Percentiles rank a stretch among this genome's conserved stretches.
phyloP scores from a whole-genome alignment of 176 grass and related monocot genomes.

The Bonia amplexicaulis region DNA sequence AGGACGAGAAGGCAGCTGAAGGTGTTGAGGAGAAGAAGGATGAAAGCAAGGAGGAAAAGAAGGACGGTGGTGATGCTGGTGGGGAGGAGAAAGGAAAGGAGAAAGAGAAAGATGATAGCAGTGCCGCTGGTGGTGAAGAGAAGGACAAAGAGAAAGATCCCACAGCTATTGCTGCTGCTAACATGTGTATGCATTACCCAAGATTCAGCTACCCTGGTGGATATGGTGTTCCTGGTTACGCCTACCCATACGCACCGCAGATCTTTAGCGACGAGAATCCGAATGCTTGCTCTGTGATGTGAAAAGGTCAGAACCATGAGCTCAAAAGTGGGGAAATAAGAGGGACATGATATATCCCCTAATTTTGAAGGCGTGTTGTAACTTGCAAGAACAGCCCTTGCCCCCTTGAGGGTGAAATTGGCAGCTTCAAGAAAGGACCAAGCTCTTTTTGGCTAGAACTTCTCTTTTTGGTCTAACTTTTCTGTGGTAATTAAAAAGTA shows the following conservation, averaged over 20 bases:
- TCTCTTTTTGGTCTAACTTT: constrained; percentile 5
- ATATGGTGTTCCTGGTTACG: constrained; percentile 31
- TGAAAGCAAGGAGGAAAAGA: constrained; percentile 61
- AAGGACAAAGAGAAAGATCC: constrained; percentile 29
- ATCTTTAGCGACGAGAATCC: constrained; percentile 77
- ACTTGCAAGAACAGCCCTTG: constrained; percentile 12
- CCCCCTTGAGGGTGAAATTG: background rate
- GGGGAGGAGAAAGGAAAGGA: constrained; percentile 36
- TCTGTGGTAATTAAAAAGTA: constrained; percentile 28
- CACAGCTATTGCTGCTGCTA: constrained; percentile 3
- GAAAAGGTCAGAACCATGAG: constrained; percentile 28
- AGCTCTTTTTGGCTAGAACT: constrained; percentile 9
- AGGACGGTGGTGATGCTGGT: constrained; percentile 3
- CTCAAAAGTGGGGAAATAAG: constrained; percentile 21
- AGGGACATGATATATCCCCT: background rate
- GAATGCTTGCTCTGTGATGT: constrained; percentile 67
- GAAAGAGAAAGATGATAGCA: constrained; percentile 23
- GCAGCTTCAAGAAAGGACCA: background rate
- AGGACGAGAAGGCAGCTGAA: constrained; percentile 43
- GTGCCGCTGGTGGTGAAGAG: constrained; percentile 30
- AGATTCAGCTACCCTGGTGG: constrained; percentile 27
- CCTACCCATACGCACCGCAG: constrained; percentile 52
- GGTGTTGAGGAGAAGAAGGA: constrained; percentile 29
- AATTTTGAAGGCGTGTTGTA: constrained; percentile 30
- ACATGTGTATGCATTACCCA: constrained; percentile 45